These are phyloP conservation scores for Solanum acaule DNA, from an alignment of 257 asterid species.

Conservation along the genomic window DNA sequence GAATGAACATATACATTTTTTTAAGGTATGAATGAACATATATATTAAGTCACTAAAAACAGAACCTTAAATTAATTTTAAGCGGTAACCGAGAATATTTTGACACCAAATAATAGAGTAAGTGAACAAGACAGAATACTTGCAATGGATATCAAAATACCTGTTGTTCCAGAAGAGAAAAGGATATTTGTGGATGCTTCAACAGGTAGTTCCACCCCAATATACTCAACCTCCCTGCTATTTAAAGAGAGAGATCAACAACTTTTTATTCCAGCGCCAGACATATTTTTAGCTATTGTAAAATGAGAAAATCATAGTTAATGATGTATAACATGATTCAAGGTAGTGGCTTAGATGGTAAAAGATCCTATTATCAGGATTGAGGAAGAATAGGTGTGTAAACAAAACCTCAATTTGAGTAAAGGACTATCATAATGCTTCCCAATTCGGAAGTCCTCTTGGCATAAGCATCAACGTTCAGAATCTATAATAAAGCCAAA, in stretches of 20 bases:
- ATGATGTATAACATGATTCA: not conserved
- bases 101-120: not conserved
- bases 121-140: not conserved
- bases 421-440: not conserved
- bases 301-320: not conserved
- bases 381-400: not conserved
- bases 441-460: not conserved
- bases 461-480: not conserved
- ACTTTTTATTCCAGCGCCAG: not conserved
- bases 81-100: not conserved
- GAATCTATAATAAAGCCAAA: not conserved
- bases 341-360: not conserved
- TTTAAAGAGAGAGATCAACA: conserved; percentile 8
- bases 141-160: conserved; percentile 26
- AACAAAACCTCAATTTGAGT: not conserved
- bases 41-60: not conserved
- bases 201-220: conserved; percentile 58
- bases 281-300: not conserved
- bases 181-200: conserved; percentile 86
- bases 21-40: not conserved
- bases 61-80: not conserved
- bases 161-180: conserved; percentile 99
- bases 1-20: not conserved
- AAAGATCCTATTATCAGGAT: not conserved
- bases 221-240: conserved; percentile 65